A percentile compares a stretch with the other conserved stretches of the same genome.
Evolutionary conservation across 257 asterid genomes (phyloP).

Genomic region (Salvia rosmarinus): DNA sequence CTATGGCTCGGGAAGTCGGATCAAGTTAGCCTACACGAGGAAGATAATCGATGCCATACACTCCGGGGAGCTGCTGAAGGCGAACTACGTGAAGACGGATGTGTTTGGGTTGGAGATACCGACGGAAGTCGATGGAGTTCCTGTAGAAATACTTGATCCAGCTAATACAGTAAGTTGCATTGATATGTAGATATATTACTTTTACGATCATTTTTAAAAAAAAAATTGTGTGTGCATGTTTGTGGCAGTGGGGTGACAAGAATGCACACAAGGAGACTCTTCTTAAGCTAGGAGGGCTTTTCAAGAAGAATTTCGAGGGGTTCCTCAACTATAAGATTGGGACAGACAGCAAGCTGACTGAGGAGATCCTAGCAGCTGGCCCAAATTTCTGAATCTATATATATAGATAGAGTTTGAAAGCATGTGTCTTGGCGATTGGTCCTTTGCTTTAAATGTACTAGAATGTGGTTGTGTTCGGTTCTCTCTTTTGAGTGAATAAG

Average conservation of each 20-base stretch:
- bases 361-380: slow-evolving; percentile 85
- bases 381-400: slow-evolving; percentile 54
- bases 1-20: slow-evolving; percentile 79
- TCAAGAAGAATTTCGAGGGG: slow-evolving; percentile 81
- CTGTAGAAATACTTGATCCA: slow-evolving; percentile 81
- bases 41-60: slow-evolving; percentile 90
- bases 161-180: slow-evolving; percentile 66
- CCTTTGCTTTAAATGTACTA: not conserved
- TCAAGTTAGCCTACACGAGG: slow-evolving; percentile 85
- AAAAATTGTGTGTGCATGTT: no score
- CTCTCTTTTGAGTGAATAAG: slow-evolving; percentile 1
- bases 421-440: slow-evolving; percentile 2
- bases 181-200: not conserved
- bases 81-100: slow-evolving; percentile 63
- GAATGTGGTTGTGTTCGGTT: not conserved
- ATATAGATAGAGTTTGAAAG: slow-evolving; percentile 7
- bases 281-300: slow-evolving; percentile 74
- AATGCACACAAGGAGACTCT: slow-evolving; percentile 66
- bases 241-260: slow-evolving; percentile 88
- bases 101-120: slow-evolving; percentile 84
- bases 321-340: slow-evolving; percentile 75
- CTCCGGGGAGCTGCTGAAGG: slow-evolving; percentile 65
- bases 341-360: slow-evolving; percentile 59
- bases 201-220: not conserved
- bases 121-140: slow-evolving; percentile 70